Conservation (phyloP, 2,329 filamentous ascomycete genomes). For the Acephala macrosclerotiorum region DNA sequence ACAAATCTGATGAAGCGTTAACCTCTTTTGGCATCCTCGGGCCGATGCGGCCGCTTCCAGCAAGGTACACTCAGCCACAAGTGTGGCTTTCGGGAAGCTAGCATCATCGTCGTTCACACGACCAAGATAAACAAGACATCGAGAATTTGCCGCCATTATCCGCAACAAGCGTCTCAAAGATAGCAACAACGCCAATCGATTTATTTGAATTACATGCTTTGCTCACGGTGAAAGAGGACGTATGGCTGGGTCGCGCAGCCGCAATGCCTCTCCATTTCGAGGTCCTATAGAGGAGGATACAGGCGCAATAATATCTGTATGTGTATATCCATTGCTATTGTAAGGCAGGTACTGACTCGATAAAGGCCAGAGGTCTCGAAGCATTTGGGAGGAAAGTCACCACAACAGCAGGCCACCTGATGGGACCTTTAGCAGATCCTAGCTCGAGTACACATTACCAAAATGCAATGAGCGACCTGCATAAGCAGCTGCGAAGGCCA, state of each 20-base stretch:
- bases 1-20: not conserved
- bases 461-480: slow-evolving; percentile 85
- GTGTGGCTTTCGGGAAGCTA: slow-evolving; percentile 15
- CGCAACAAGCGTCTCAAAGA: not conserved
- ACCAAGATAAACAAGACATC: slow-evolving; percentile 22
- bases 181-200: slow-evolving; percentile 1
- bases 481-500: slow-evolving; percentile 86
- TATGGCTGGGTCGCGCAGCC: slow-evolving; percentile 45
- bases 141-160: slow-evolving; percentile 4
- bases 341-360: slow-evolving; percentile 17
- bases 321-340: slow-evolving; percentile 14
- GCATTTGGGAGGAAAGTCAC: slow-evolving; percentile 95
- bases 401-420: slow-evolving; percentile 89
- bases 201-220: slow-evolving; percentile 37
- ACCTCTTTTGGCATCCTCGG: not conserved
- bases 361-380: slow-evolving; percentile 84
- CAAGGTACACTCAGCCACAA: slow-evolving; percentile 14
- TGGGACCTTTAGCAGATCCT: slow-evolving; percentile 69
- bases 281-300: slow-evolving; percentile 39
- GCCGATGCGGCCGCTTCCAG: slow-evolving; percentile 20
- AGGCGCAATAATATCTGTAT: slow-evolving; percentile 45
- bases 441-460: slow-evolving; percentile 75
- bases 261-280: slow-evolving; percentile 43
- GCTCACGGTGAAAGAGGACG: slow-evolving; percentile 31
- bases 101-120: slow-evolving; percentile 22